phyloP scores from a whole-genome alignment of 1,284 basidiomycete genomes.

The Austroboletus sp. region DNA sequence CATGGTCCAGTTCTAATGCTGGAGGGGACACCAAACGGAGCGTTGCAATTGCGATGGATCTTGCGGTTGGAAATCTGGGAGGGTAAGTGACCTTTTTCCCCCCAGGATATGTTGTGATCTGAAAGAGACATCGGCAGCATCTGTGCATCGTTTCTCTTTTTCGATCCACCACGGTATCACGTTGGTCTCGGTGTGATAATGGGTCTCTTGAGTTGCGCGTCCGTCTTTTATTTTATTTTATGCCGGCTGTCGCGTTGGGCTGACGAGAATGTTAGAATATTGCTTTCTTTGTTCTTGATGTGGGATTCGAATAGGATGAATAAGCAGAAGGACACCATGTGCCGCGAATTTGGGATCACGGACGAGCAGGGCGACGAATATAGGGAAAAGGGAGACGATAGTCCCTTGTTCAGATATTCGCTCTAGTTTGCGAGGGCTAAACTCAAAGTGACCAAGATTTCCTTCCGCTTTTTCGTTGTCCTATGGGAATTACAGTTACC shows the following conservation, averaged over 20 bases:
- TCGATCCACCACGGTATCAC: constrained; percentile 41
- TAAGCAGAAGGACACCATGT: constrained; percentile 36
- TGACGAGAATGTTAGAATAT: constrained; percentile 20
- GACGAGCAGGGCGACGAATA: constrained; percentile 33
- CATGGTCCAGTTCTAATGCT: constrained; percentile 51
- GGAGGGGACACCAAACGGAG: constrained; percentile 50
- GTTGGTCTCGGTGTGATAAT: constrained; percentile 45
- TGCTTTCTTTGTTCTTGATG: constrained; percentile 27
- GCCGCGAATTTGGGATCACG: constrained; percentile 36
- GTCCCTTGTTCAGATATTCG: constrained; percentile 42
- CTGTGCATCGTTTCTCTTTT: constrained; percentile 42
- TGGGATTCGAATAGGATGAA: constrained; percentile 37
- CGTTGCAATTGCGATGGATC: constrained; percentile 50
- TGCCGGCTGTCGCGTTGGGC: background rate
- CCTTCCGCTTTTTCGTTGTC: too few relatives aligned
- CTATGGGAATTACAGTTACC: too few relatives aligned
- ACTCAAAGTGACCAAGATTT: too few relatives aligned
- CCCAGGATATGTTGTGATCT: background rate
- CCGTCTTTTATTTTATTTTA: constrained; percentile 2
- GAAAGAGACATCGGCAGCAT: constrained; percentile 26
- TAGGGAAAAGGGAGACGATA: constrained; percentile 41
- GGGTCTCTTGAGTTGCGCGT: constrained; percentile 22
- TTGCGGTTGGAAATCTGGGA: constrained; percentile 49
- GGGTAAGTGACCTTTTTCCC: constrained; percentile 32
- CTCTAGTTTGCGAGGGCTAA: constrained; percentile 2